A percentile compares a stretch with the other conserved stretches of the same genome.
Conservation (phyloP, 371 early-diverging fungal genomes). For the Zychaea mexicana region DNA sequence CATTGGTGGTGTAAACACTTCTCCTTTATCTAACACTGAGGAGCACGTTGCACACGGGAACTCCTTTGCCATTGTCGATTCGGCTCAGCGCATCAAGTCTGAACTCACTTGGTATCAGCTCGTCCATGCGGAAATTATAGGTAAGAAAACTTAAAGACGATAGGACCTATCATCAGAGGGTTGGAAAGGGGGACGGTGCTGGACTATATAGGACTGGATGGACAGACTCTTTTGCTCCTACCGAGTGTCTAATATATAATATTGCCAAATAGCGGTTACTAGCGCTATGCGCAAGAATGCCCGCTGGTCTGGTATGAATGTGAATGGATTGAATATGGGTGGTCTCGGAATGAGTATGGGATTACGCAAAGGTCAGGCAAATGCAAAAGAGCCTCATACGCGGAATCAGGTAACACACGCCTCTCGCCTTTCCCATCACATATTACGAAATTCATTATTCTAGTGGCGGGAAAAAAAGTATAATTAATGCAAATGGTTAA, state of each 20-base stretch:
- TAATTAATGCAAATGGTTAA: background rate
- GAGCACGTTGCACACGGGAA: background rate
- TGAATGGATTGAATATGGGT: conserved; percentile 64
- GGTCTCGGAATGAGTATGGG: conserved; percentile 71
- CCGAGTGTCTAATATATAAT: too few relatives aligned
- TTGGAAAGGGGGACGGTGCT: too few relatives aligned
- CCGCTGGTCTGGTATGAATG: conserved; percentile 78
- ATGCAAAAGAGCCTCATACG: conserved; percentile 38
- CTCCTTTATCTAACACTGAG: background rate
- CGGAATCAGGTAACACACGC: conserved; percentile 40
- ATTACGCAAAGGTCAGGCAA: conserved; percentile 51
- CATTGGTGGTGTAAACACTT: too few relatives aligned
- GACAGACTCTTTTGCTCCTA: too few relatives aligned
- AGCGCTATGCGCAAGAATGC: conserved; percentile 87
- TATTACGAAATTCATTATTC: background rate
- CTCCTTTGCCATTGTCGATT: conserved; percentile 14
- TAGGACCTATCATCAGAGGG: too few relatives aligned
- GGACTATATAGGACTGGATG: too few relatives aligned
- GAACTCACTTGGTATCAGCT: conserved; percentile 78
- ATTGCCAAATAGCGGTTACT: conserved; percentile 65
- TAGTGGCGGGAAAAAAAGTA: conserved; percentile 13
- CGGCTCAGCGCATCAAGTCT: conserved; percentile 35
- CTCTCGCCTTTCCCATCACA: too few relatives aligned
- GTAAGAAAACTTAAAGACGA: conserved; percentile 18
- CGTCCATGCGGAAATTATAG: conserved; percentile 79